A percentile compares a stretch with the other conserved stretches of the same genome.
Evolutionary conservation across 2,329 filamentous ascomycete species (phyloP).

Genomic region (Claviceps sp.): DNA sequence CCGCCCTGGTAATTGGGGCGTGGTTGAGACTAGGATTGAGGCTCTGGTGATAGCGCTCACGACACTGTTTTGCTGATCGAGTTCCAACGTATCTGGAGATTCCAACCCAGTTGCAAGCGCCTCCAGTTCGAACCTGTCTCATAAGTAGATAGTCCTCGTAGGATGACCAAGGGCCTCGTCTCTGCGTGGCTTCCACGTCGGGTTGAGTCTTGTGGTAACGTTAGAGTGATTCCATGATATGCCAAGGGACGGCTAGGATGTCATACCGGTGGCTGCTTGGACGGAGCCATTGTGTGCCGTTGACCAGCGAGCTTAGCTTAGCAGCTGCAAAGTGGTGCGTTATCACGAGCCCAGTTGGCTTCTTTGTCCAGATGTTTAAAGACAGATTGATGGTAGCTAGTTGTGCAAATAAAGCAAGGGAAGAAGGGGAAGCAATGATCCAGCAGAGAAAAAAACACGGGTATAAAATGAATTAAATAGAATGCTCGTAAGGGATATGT

Average conservation of each 20-base stretch:
- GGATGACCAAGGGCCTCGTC: conserved; percentile 70
- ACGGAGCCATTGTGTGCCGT: neutral
- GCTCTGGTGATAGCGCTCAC: conserved; percentile 89
- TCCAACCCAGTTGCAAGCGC: conserved; percentile 78
- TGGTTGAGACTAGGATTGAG: conserved; percentile 66
- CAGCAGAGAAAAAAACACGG: neutral
- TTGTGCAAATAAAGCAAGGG: neutral
- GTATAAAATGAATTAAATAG: conserved; percentile 2
- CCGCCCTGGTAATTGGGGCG: conserved; percentile 56
- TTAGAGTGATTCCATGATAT: neutral
- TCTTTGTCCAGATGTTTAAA: neutral
- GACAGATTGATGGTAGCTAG: neutral
- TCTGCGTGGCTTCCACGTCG: conserved; percentile 9
- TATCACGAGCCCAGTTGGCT: neutral
- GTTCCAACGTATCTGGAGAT: conserved; percentile 65
- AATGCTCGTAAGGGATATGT: neutral
- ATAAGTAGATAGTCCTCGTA: conserved; percentile 61
- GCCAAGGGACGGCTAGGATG: neutral
- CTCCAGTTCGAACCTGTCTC: conserved; percentile 55
- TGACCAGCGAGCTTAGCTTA: neutral
- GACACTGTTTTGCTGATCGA: conserved; percentile 84
- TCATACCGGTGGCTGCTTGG: neutral
- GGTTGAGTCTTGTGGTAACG: neutral
- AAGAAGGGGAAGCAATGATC: too few species aligned
- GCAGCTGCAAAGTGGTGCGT: neutral